Conservation (phyloP, 495 filamentous ascomycete species). For the Penicillium crystallinum region DNA sequence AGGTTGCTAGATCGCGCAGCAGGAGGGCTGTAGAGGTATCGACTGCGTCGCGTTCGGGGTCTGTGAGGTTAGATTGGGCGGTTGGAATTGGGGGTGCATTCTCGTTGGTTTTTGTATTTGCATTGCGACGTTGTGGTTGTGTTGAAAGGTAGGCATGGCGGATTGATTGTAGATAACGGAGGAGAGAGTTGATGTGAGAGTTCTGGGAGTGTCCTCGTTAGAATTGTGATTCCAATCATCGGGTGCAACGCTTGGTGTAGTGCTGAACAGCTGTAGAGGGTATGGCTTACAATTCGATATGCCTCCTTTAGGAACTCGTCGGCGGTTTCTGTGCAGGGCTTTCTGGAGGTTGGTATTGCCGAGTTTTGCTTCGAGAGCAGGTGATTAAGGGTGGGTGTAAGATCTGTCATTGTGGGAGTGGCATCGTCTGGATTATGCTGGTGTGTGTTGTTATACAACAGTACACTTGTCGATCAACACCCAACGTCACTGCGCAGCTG, state of each 20-base stretch:
- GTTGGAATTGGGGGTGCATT: conserved; percentile 20
- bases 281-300: conserved; percentile 76
- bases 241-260: conserved; percentile 1
- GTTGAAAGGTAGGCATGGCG: conserved; percentile 89
- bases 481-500: conserved; percentile 11
- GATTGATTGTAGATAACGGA: conserved; percentile 70
- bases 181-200: conserved; percentile 72
- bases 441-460: background rate
- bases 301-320: conserved; percentile 96
- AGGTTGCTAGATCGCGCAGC: conserved; percentile 72
- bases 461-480: conserved; percentile 6
- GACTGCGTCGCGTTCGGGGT: conserved; percentile 70
- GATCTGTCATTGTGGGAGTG: conserved; percentile 53
- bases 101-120: conserved; percentile 18
- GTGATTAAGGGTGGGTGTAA: conserved; percentile 60
- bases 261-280: too few species aligned
- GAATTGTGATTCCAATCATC: background rate
- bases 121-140: conserved; percentile 29
- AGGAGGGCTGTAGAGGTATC: conserved; percentile 79
- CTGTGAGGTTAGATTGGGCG: conserved; percentile 50
- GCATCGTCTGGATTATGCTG: background rate
- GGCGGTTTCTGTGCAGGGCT: conserved; percentile 45
- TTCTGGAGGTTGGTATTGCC: background rate
- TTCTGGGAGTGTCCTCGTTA: conserved; percentile 53
- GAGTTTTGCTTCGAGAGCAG: conserved; percentile 50